Conservation (phyloP, 768 basidiomycete genomes). For the Auriscalpium vulgare region DNA sequence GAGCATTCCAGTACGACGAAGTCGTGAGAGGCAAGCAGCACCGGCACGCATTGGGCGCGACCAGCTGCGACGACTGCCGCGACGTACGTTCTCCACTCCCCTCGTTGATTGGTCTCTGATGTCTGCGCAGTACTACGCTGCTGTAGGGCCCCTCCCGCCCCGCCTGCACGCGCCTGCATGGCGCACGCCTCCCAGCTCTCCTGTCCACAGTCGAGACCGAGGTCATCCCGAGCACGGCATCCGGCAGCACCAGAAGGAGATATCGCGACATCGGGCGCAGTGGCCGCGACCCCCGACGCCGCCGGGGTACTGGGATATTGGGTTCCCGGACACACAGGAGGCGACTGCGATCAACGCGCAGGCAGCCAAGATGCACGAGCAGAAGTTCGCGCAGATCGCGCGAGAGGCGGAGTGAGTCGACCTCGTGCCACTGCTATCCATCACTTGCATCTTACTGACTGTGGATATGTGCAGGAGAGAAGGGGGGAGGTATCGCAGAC, state of each 20-base stretch:
- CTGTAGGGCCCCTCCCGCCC: slow-evolving; percentile 61
- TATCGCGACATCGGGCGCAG: slow-evolving; percentile 65
- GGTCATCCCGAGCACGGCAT: slow-evolving; percentile 4
- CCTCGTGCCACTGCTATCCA: neutral
- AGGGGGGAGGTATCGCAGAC: neutral
- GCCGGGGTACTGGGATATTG: slow-evolving; percentile 85
- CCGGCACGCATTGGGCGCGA: slow-evolving; percentile 59
- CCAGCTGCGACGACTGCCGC: slow-evolving; percentile 77
- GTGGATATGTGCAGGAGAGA: neutral
- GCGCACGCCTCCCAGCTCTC: slow-evolving; percentile 44
- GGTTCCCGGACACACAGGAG: slow-evolving; percentile 83
- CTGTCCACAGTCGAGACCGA: slow-evolving; percentile 1
- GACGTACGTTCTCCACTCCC: slow-evolving; percentile 39
- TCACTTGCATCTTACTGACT: neutral
- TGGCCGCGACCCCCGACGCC: slow-evolving; percentile 72
- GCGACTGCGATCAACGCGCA: slow-evolving; percentile 64
- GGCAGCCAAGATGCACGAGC: slow-evolving; percentile 64
- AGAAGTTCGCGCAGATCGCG: slow-evolving; percentile 53
- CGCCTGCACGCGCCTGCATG: slow-evolving; percentile 65
- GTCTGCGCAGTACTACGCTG: slow-evolving; percentile 64
- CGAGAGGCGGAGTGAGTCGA: slow-evolving; percentile 45
- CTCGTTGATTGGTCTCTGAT: neutral
- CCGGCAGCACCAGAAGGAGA: slow-evolving; percentile 54
- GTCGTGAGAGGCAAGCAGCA: slow-evolving; percentile 64
- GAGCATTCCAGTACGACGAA: slow-evolving; percentile 63